Percentiles rank a stretch among this genome's conserved stretches.
Evolutionary conservation across 2,329 filamentous ascomycete genomes (phyloP).

Genomic region (Ceratocystis alfenasii): DNA sequence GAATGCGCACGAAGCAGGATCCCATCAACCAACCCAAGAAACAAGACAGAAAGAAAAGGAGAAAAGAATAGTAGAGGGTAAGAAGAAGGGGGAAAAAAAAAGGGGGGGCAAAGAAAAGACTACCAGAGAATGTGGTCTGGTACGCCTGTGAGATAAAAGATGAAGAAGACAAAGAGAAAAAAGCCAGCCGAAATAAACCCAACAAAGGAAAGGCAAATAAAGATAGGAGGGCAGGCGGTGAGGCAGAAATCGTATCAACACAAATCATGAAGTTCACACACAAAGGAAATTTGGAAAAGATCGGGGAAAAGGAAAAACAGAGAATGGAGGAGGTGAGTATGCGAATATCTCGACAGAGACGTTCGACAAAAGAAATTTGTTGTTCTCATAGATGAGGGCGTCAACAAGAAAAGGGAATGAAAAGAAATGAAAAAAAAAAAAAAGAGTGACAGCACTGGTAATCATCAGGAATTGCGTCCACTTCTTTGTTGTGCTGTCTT

Average conservation of each 20-base stretch:
- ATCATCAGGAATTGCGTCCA: not conserved
- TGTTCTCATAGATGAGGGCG: not conserved
- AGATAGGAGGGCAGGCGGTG: not conserved
- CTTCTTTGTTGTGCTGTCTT: slow-evolving; percentile 2
- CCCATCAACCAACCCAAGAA: not conserved
- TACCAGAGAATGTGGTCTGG: too few relatives aligned
- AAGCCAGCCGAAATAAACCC: not conserved
- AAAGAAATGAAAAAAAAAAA: not conserved
- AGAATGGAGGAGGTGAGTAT: not conserved
- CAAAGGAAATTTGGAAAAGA: slow-evolving; percentile 3
- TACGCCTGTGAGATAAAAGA: not conserved
- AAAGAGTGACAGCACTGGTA: not conserved
- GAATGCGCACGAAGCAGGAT: not conserved
- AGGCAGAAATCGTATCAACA: not conserved
- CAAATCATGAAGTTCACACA: slow-evolving; percentile 10
- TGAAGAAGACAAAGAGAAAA: slow-evolving; percentile 1
- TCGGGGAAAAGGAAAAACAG: not conserved
- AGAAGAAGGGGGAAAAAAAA: not conserved
- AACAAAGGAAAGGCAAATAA: not conserved
- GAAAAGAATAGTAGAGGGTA: not conserved
- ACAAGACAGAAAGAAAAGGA: not conserved
- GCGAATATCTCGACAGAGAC: not conserved
- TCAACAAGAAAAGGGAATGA: slow-evolving; percentile 1
- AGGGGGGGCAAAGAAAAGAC: not conserved
- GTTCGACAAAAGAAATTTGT: not conserved